Evolutionary conservation across 768 basidiomycete genomes (phyloP).

Genomic region (Neoboletus subvelutipes): DNA sequence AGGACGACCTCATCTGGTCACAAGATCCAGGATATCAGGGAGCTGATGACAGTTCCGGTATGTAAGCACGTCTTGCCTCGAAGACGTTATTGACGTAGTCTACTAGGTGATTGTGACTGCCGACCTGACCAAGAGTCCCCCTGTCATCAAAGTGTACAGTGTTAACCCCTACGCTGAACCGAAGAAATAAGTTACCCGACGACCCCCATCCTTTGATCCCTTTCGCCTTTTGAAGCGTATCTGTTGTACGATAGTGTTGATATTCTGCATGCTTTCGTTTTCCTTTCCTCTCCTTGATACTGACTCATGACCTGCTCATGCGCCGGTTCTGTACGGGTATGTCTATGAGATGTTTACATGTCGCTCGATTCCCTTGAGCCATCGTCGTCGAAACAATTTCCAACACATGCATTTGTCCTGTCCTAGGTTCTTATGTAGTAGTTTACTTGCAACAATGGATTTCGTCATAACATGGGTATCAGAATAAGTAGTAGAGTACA

Average conservation of each 20-base stretch:
- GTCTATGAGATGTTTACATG: constrained; percentile 28
- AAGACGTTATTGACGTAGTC: constrained; percentile 6
- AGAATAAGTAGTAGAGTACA: background rate
- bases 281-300: constrained; percentile 29
- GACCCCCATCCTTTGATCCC: background rate
- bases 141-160: constrained; percentile 96
- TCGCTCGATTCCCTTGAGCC: constrained; percentile 19
- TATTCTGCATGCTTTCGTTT: constrained; percentile 33
- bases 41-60: constrained; percentile 92
- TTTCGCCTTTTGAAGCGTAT: constrained; percentile 8
- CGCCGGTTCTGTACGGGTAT: constrained; percentile 30
- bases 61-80: constrained; percentile 29
- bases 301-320: constrained; percentile 31
- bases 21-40: constrained; percentile 92
- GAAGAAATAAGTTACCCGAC: constrained; percentile 36
- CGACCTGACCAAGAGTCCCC: constrained; percentile 93
- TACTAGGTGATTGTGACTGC: constrained; percentile 89
- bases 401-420: constrained; percentile 17
- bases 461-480: background rate
- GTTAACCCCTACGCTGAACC: constrained; percentile 84
- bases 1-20: constrained; percentile 74
- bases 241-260: constrained; percentile 33
- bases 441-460: constrained; percentile 19
- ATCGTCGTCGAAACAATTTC: constrained; percentile 12
- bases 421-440: constrained; percentile 25